phyloP scores from a whole-genome alignment of 1,284 basidiomycete species.

The Caloboletus firmus region DNA sequence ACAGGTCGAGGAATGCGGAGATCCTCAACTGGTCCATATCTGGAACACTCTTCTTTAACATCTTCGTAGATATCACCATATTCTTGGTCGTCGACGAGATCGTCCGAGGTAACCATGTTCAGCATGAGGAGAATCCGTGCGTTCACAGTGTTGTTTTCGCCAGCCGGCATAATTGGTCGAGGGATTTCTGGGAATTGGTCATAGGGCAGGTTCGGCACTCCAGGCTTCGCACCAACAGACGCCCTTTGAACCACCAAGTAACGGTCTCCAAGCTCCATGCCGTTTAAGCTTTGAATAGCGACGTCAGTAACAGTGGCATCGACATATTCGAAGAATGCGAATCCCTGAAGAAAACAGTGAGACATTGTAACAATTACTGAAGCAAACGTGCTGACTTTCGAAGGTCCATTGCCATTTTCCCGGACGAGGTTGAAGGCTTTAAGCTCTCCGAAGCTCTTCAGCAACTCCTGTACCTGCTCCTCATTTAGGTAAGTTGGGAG shows the following conservation, averaged over 20 bases:
- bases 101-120: conserved; percentile 98
- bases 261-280: conserved; percentile 98
- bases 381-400: conserved; percentile 62
- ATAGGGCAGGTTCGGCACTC: conserved; percentile 62
- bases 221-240: conserved; percentile 84
- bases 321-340: conserved; percentile 98
- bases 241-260: conserved; percentile 96
- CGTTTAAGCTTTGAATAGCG: conserved; percentile 94
- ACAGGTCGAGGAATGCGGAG: conserved; percentile 87
- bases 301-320: conserved; percentile 89
- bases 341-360: conserved; percentile 62
- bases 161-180: conserved; percentile 81
- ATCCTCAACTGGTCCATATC: conserved; percentile 82
- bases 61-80: conserved; percentile 95
- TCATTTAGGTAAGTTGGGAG: conserved; percentile 94
- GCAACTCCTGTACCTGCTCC: conserved; percentile 96
- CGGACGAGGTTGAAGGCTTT: conserved; percentile 98
- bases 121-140: conserved; percentile 92
- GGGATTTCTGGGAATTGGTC: conserved; percentile 75
- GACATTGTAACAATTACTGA: background rate
- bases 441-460: conserved; percentile 96
- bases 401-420: conserved; percentile 84
- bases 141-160: conserved; percentile 56
- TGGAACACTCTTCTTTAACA: conserved; percentile 88
- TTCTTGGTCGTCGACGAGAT: conserved; percentile 88